Evolutionary conservation across 2,329 filamentous ascomycete genomes (phyloP).

Genomic region (Dactylonectria estremocensis): DNA sequence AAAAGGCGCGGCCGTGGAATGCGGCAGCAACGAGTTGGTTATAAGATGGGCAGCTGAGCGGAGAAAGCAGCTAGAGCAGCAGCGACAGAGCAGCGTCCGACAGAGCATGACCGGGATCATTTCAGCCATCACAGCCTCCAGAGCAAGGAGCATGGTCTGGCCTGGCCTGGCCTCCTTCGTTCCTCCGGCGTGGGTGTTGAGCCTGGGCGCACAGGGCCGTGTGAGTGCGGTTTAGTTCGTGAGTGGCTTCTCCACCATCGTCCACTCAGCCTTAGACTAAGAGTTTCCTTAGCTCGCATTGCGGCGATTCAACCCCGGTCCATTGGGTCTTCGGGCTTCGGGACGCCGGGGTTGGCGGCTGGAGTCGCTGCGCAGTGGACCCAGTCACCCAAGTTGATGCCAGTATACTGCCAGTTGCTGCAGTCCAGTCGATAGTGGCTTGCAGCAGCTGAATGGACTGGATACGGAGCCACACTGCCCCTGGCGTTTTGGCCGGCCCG

Average conservation of each 20-base stretch:
- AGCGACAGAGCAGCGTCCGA: not conserved
- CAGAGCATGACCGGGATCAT: not conserved
- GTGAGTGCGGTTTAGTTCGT: slow-evolving; percentile 4
- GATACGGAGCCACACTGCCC: slow-evolving; percentile 9
- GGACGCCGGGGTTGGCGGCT: slow-evolving; percentile 35
- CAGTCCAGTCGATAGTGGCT: slow-evolving; percentile 43
- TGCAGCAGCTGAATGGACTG: slow-evolving; percentile 56
- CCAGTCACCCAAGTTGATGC: slow-evolving; percentile 42
- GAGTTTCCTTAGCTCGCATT: slow-evolving; percentile 37
- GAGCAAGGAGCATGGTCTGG: not conserved
- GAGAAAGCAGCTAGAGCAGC: slow-evolving; percentile 2
- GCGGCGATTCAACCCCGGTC: slow-evolving; percentile 11
- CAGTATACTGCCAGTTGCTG: too few species aligned
- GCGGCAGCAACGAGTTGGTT: slow-evolving; percentile 28
- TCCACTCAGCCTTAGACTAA: slow-evolving; percentile 46
- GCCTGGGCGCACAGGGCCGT: not conserved
- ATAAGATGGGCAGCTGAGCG: slow-evolving; percentile 28
- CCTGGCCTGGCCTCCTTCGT: not conserved
- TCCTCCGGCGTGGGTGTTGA: slow-evolving; percentile 3
- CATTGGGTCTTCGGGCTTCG: slow-evolving; percentile 1
- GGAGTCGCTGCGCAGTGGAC: slow-evolving; percentile 9
- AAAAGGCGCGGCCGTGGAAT: slow-evolving; percentile 8
- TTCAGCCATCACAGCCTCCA: slow-evolving; percentile 1
- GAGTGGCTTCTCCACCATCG: slow-evolving; percentile 19
- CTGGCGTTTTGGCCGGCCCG: slow-evolving; percentile 12